Evolutionary conservation across 78 protist species (phyloP), one percentile per base, ranked within the genome.

Genomic region (Dictyostelium intermedium): DNA sequence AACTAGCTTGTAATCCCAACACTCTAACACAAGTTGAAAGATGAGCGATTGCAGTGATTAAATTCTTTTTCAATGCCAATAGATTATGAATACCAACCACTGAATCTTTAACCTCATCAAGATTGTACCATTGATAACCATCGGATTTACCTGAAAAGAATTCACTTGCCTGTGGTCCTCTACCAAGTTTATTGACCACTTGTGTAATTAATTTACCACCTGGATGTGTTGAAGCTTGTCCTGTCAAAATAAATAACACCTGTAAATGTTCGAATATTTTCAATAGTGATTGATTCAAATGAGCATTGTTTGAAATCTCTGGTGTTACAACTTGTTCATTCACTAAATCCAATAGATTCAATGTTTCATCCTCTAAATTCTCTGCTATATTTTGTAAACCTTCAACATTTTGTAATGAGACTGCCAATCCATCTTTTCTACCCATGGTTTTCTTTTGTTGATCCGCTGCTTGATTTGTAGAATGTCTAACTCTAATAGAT

Each of bases 311-410:
- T 30, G 85, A 39, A 2, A 35, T 35, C 32, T 84, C 74, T 69
- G 94, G 82, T 41, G 66, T 78, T 3, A 89, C 82, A 10, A 89
- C 94, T 53, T 89, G 85, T 89, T 89, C 94, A 47, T 89, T 89
- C 1, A 89, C 87, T 23, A 89, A 61, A 80, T 89, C 94, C 30
- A 89, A 81, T 7, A 89, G 53, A 47, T 89, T 89, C 34, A 89
- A 35, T 5, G 94, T 80, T 34, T 89, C 94, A 23, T 89, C 94
- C 39, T 89, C 94, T 2, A 89, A n/a, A 30, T 30, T 43, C 27
- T 89, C 94, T 18, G 81, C 94, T 69, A 89, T 89, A n/a, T 89
- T 89, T 80, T 89, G 94, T 10, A 89, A 30, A 41, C 94, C 94
- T 45, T 89, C 94, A 6, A 89, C 87, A 66, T 89, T 89, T 70